Percentiles rank a stretch among this genome's conserved stretches.
Conservation (phyloP, 768 basidiomycete genomes). For the Tricholoma saponaceum region DNA sequence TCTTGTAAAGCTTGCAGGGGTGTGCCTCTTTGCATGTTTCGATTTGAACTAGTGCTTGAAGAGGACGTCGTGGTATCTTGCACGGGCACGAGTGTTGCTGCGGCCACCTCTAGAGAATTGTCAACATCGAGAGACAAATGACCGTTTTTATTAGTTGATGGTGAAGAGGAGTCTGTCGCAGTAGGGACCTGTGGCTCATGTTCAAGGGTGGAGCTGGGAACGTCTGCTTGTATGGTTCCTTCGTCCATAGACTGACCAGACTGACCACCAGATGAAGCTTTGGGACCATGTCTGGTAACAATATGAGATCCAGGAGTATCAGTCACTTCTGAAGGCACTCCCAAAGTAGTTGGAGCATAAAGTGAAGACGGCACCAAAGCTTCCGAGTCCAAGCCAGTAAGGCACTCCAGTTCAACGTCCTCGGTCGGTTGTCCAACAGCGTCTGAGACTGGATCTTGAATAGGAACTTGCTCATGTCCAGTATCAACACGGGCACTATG, state of each 20-base stretch:
- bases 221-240: background rate
- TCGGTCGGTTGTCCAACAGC: background rate
- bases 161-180: background rate
- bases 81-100: too few relatives aligned
- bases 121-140: background rate
- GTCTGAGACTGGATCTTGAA: background rate
- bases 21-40: background rate
- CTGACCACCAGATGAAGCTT: background rate
- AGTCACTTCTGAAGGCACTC: background rate
- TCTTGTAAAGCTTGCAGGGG: background rate
- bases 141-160: background rate
- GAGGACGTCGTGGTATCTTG: background rate
- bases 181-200: background rate
- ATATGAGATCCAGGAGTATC: background rate
- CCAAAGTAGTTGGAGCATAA: background rate
- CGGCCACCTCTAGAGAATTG: background rate
- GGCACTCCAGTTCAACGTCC: background rate
- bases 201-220: background rate
- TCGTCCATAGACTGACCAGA: background rate
- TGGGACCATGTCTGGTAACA: background rate
- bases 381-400: background rate
- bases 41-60: background rate
- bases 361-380: background rate
- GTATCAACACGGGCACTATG: background rate
- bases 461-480: background rate